Conservation (phyloP, 352 stramenopile species). For the Salisapilia sapeloensis region DNA sequence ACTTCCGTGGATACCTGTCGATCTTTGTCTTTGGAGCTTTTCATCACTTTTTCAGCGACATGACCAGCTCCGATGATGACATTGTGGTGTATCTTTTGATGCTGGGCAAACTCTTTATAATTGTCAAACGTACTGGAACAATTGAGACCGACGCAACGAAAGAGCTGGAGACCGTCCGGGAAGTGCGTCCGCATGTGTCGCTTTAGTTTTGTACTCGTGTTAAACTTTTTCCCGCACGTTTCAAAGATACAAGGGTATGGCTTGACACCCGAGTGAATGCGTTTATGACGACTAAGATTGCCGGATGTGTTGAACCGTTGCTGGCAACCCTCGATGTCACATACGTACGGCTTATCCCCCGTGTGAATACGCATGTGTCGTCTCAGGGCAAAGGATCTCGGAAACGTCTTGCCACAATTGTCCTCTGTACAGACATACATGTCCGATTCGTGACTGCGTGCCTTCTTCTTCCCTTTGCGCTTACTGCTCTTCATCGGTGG, state of each 20-base stretch:
- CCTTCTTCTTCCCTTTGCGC: slow-evolving; percentile 20
- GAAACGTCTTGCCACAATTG: slow-evolving; percentile 75
- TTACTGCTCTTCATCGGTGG: slow-evolving; percentile 1
- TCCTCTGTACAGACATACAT: slow-evolving; percentile 58
- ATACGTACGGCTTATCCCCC: slow-evolving; percentile 66
- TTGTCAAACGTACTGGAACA: slow-evolving; percentile 60
- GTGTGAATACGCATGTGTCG: slow-evolving; percentile 77
- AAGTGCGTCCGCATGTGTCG: slow-evolving; percentile 80
- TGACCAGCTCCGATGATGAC: slow-evolving; percentile 37
- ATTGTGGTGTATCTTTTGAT: slow-evolving; percentile 63
- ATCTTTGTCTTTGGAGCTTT: neutral
- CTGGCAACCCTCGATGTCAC: slow-evolving; percentile 50
- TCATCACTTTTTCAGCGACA: too few relatives aligned
- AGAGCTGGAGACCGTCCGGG: slow-evolving; percentile 53
- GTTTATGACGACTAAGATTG: slow-evolving; percentile 76
- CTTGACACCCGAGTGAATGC: slow-evolving; percentile 71
- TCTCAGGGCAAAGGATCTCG: slow-evolving; percentile 62
- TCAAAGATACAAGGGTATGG: slow-evolving; percentile 67
- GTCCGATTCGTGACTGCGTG: slow-evolving; percentile 29
- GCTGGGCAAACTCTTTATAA: slow-evolving; percentile 69
- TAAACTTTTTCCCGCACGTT: slow-evolving; percentile 71
- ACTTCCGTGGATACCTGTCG: neutral
- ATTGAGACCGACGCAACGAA: slow-evolving; percentile 36
- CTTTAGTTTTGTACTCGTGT: slow-evolving; percentile 82
- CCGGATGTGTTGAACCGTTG: slow-evolving; percentile 79